Evolutionary conservation across 352 stramenopile species (phyloP), one percentile per base, ranked within the genome.

Genomic region (Phytophthora palmivora): DNA sequence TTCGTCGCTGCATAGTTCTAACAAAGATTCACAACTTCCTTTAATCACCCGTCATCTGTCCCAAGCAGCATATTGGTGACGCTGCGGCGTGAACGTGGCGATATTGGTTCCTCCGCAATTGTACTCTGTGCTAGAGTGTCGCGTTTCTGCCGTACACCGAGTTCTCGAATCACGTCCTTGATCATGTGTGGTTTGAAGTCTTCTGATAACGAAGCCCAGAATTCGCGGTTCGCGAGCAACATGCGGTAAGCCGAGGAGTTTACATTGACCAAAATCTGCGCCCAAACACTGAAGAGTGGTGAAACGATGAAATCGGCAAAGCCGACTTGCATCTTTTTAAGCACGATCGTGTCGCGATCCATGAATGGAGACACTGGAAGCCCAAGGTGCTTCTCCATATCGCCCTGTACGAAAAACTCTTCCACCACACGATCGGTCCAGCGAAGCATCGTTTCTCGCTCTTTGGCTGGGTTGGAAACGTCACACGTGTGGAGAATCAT

Each of bases 321-420:
- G 15, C 91, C 91, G 4, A 98, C 79, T 69, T 99, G 95, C 77
- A 92, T 94, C 61, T 98, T 97, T 63, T 93, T 91, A 38, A 97
- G 76, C 36, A 96, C 89, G 56, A 96, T 94, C 11, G 87, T 96
- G 6, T 97, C 81, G 19, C 92, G 80, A 68, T 98, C 92, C 88
- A 97, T 98, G 63, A 98, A 97, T 2, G 95, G 94, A 26, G 87
- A 98, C 1, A 98, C 80, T 2, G 91, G 73, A 3, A 99, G 67
- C 6, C 76, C 72, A 2, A 97, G 67, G 47, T 91, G 74, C 59
- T 98, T 98, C 68, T 99, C 97, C 69, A 97, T 88, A 53, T 99
- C 96, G 32, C 97, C 97, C 65, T 99, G 96, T 16, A 88, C 55
- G 61, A 98, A 99, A 62, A 98, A 98, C 79, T 99, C 97, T 32